phyloP scores from a whole-genome alignment of 345 rosid species.

The Hevea brasiliensis region DNA sequence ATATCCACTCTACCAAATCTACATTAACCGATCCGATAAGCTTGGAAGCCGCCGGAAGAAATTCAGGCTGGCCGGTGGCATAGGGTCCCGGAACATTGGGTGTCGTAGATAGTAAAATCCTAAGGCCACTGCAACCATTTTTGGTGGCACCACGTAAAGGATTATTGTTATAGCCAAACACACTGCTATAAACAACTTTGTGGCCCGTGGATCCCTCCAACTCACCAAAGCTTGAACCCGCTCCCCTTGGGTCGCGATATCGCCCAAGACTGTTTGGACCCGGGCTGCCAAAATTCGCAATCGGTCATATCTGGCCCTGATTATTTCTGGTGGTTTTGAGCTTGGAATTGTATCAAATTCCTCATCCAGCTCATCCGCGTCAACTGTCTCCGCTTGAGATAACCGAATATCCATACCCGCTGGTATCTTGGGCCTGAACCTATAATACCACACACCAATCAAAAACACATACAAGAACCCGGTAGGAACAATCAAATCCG shows the following conservation, averaged over 20 bases:
- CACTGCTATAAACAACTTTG: constrained; percentile 76
- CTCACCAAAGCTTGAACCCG: constrained; percentile 85
- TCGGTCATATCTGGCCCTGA: constrained; percentile 78
- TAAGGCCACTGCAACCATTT: constrained; percentile 95
- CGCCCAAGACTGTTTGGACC: constrained; percentile 90
- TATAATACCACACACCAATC: constrained; percentile 90
- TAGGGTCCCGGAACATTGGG: constrained; percentile 93
- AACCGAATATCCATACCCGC: constrained; percentile 92
- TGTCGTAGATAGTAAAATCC: constrained; percentile 92
- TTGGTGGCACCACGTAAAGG: constrained; percentile 84
- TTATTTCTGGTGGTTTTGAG: constrained; percentile 62
- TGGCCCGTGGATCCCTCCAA: constrained; percentile 99
- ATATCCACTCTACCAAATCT: constrained; percentile 30
- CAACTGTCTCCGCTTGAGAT: constrained; percentile 79
- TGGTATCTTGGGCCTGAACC: constrained; percentile 84
- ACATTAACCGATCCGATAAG: constrained; percentile 85
- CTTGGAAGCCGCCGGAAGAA: constrained; percentile 95
- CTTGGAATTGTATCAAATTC: constrained; percentile 96
- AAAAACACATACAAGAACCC: constrained; percentile 74
- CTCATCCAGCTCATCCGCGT: constrained; percentile 89
- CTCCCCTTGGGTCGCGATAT: constrained; percentile 94
- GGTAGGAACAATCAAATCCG: constrained; percentile 87
- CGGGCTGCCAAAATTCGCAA: constrained; percentile 77
- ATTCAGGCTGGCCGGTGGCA: constrained; percentile 85
- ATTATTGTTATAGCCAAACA: constrained; percentile 69